Conservation (phyloP, 192 early-diverging fungal species). For the Coemansia javaensis region DNA sequence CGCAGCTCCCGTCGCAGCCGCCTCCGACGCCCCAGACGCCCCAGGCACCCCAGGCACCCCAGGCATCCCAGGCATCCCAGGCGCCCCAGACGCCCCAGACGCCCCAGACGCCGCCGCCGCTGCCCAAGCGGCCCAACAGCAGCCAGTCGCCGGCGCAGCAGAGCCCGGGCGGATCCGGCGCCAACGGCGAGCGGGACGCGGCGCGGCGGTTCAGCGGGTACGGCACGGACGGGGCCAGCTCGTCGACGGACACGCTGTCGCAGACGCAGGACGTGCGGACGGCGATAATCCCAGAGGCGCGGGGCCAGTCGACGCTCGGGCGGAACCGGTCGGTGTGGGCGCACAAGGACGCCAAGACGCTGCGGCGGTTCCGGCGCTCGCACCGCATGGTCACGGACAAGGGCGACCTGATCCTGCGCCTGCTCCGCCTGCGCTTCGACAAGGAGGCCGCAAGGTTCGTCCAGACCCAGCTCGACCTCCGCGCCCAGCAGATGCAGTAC, state of each 20-base stretch:
- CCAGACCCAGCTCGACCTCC: slow-evolving; percentile 37
- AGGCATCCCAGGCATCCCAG: not conserved
- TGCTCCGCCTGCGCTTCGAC: slow-evolving; percentile 45
- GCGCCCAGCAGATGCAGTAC: slow-evolving; percentile 44
- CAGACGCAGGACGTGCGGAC: slow-evolving; percentile 22
- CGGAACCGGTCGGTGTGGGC: slow-evolving; percentile 51
- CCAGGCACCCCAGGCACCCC: no score
- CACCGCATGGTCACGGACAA: slow-evolving; percentile 45
- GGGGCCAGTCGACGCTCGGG: slow-evolving; percentile 11
- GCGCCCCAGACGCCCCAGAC: no score
- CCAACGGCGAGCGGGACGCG: no score
- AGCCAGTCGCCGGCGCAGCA: not conserved
- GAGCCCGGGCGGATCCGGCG: no score
- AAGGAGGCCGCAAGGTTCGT: slow-evolving; percentile 45
- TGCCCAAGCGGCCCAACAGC: not conserved
- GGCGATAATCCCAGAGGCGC: slow-evolving; percentile 20
- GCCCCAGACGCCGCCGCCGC: not conserved
- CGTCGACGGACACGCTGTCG: slow-evolving; percentile 22
- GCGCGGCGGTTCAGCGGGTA: slow-evolving; percentile 9
- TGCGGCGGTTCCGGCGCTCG: slow-evolving; percentile 22
- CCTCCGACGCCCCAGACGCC: no score
- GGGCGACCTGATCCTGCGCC: slow-evolving; percentile 42
- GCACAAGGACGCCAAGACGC: slow-evolving; percentile 44
- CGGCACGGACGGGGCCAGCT: slow-evolving; percentile 13
- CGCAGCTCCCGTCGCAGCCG: no score